Base-by-base conservation (phyloP, 768 basidiomycete genomes). In the Serpula lacrymans region DNA sequence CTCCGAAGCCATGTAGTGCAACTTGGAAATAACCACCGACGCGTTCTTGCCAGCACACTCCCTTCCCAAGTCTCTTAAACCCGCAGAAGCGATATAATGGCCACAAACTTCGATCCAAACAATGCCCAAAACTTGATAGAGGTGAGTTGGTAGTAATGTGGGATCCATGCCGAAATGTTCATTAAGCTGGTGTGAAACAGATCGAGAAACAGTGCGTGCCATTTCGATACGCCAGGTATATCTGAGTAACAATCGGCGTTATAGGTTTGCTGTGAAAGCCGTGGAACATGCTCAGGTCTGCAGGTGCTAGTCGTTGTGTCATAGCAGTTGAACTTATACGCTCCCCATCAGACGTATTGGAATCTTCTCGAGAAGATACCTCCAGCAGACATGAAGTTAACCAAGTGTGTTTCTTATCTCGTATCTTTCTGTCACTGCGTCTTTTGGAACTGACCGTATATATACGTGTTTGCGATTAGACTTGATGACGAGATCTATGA, bases 201-300 rank as follows among this genome's bases (percentile, higher is more conserved):
- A 95, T 99, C 47, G 95, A 97, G 70, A 94, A 93, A 75, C 93
- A 96, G 85, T 92, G 58, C 63, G 86, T 73, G 27, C 13, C 17
- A 23, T 29, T 34, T 16, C 24, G 39, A 31, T 30, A 5, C 17
- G 14, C n/a, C 18, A 28, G 20, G 39, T 48, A 56, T 38, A 49
- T 25, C 22, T 22, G 39, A 45, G 38, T 41, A 35, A 31, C 20
- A 14, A 13, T 8, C 31, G 30, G 41, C 48, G 34, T 43, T 16
- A 38, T 28, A 55, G 53, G 56, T 62, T 62, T 36, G 60, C 60
- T 18, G 95, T 99, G 41, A 90, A 85, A 62, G 90, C 92, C 10
- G 93, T 98, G 37, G 94, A 99, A 60, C 92, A 98, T 50, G 90
- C 94, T 32, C 90, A 95, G 74, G 92, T 89, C 37, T 46, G 78